Conservation (phyloP, 2,329 filamentous ascomycete species). For the Fusarium stilboides region DNA sequence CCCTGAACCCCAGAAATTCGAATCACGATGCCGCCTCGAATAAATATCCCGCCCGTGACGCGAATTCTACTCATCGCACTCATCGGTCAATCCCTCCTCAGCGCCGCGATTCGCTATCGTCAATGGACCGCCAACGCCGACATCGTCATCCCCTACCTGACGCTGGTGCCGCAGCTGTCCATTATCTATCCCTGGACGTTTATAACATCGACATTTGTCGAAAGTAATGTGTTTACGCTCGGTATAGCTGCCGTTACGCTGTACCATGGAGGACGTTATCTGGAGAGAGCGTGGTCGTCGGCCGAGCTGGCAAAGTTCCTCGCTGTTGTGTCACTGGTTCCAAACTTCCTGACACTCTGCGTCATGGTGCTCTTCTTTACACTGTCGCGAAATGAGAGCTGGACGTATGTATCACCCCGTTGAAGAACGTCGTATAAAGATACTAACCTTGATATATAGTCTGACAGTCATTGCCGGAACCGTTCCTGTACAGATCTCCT, state of each 20-base stretch:
- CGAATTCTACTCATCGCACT: constrained; percentile 83
- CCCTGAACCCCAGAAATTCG: constrained; percentile 19
- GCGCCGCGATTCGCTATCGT: constrained; percentile 81
- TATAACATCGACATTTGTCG: constrained; percentile 86
- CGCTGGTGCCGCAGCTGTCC: constrained; percentile 86
- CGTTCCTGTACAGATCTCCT: constrained; percentile 89
- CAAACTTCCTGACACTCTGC: constrained; percentile 82
- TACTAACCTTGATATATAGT: constrained; percentile 59
- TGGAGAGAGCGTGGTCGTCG: constrained; percentile 96
- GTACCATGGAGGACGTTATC: constrained; percentile 93
- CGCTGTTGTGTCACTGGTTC: constrained; percentile 80
- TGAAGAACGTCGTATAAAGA: background rate
- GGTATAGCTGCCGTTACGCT: constrained; percentile 82
- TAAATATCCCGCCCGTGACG: constrained; percentile 94
- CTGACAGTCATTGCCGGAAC: constrained; percentile 89
- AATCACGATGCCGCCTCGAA: constrained; percentile 80
- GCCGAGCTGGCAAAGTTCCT: constrained; percentile 94
- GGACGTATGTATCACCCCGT: constrained; percentile 72
- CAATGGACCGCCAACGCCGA: constrained; percentile 75
- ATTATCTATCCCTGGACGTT: constrained; percentile 95
- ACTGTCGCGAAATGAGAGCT: constrained; percentile 75
- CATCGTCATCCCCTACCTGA: constrained; percentile 87
- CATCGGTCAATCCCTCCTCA: constrained; percentile 84
- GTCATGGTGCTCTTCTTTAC: constrained; percentile 82
- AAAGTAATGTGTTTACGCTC: constrained; percentile 92